Conservation (phyloP, 2,329 filamentous ascomycete species). For the Penicillium sp. region DNA sequence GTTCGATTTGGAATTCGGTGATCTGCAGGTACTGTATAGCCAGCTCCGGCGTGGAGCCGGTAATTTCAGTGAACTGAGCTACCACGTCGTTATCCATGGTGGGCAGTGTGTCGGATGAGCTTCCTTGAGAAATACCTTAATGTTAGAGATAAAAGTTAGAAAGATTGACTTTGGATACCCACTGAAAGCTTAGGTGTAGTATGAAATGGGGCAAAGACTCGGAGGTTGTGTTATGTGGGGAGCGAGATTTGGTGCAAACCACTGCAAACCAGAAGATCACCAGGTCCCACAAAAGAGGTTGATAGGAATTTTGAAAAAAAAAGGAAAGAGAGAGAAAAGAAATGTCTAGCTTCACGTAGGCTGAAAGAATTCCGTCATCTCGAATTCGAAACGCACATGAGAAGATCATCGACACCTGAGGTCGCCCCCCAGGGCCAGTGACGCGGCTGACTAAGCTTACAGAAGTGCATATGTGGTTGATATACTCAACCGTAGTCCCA, state of each 20-base stretch:
- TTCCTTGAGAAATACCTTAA: background rate
- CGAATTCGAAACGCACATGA: slow-evolving; percentile 14
- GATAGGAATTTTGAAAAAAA: background rate
- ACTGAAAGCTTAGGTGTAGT: background rate
- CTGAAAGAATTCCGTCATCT: slow-evolving; percentile 2
- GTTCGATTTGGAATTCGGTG: slow-evolving; percentile 77
- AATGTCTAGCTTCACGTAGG: background rate
- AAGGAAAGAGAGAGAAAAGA: slow-evolving; percentile 7
- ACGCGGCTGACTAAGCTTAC: slow-evolving; percentile 3
- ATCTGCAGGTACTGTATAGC: slow-evolving; percentile 81
- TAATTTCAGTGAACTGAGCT: slow-evolving; percentile 76
- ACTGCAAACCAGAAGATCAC: slow-evolving; percentile 27
- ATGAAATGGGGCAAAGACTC: slow-evolving; percentile 8
- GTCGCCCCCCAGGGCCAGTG: background rate
- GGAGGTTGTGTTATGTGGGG: slow-evolving; percentile 11
- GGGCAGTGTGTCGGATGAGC: slow-evolving; percentile 9
- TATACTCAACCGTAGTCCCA: background rate
- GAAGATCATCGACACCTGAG: slow-evolving; percentile 3
- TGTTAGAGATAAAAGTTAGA: slow-evolving; percentile 1
- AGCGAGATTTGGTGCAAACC: slow-evolving; percentile 29
- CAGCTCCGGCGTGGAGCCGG: slow-evolving; percentile 68
- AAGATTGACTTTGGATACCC: background rate
- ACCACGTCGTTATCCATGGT: slow-evolving; percentile 69
- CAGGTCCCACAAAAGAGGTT: slow-evolving; percentile 5
- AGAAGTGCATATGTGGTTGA: background rate